Base-by-base conservation (phyloP, 345 rosid genomes). In the Draba incana region DNA sequence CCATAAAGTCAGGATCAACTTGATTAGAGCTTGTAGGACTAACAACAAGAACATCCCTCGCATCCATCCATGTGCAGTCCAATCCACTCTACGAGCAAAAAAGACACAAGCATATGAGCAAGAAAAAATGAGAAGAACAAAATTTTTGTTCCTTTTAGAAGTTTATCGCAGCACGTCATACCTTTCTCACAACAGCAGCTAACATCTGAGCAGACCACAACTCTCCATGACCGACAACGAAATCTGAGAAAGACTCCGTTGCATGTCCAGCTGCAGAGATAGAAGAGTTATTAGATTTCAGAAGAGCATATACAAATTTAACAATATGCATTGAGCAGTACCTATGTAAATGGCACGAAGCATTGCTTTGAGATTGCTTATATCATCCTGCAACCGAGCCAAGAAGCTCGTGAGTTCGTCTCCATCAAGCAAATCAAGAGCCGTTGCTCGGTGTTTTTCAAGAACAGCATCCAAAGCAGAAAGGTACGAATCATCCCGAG, bases 291-390 rank as follows among this genome's bases (percentile, higher is more conserved):
- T 50, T n/a, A 60, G 23, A 37, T 62, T 62, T 5, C 35, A 35
- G 14, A 54, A 54, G 31, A 63, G 28, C 24, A 51, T 33, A 27
- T 10, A 37, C 44, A 38, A 24, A 7, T 45, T 49, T 20, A 24
- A 45, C 31, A 11, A 13, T 42, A 54, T 27, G 8, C 20, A 70
- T 10, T 25, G 5, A 39, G 38, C 14, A 50, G 53, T 41, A 75
- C 98, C 98, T 43, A 93, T 93, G 72, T 87, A 93, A 78, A 93
- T 93, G 20, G 98, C 98, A 61, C 86, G 90, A 72, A 93, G 96
- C 98, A 93, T 93, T 14, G 98, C 98, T 69, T 89, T 91, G 52
- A 94, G 93, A 80, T 94, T 86, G 67, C 58, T 85, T 53, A 91
- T 38, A 80, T 94, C 99, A 75, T 77, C 77, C 81, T 84, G 85